phyloP scores from a whole-genome alignment of 2,329 filamentous ascomycete species.

The Cladosporium sp. region DNA sequence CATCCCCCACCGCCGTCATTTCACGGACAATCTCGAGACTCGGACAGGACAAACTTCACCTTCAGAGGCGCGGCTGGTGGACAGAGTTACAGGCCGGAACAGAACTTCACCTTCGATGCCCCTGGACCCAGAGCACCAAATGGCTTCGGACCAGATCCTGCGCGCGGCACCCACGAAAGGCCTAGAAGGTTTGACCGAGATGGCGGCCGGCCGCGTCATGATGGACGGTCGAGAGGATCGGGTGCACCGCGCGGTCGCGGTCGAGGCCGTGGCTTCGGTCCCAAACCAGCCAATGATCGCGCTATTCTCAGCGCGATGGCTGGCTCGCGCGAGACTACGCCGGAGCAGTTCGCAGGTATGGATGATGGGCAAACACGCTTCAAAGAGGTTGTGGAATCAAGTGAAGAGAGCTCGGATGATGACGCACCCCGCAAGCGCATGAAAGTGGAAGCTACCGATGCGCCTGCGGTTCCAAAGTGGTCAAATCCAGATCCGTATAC shows the following conservation, averaged over 20 bases:
- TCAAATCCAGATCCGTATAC: slow-evolving; percentile 96
- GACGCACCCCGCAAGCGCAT: slow-evolving; percentile 29
- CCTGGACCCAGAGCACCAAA: slow-evolving; percentile 6
- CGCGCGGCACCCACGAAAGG: background rate
- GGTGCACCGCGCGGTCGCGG: slow-evolving; percentile 5
- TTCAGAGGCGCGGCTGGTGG: slow-evolving; percentile 11
- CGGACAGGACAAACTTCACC: background rate
- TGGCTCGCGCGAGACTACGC: slow-evolving; percentile 35
- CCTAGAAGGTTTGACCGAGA: slow-evolving; percentile 6
- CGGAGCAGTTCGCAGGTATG: slow-evolving; percentile 45
- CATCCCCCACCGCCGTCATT: background rate
- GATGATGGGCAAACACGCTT: slow-evolving; percentile 39
- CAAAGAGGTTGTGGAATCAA: slow-evolving; percentile 39
- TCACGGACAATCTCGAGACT: background rate
- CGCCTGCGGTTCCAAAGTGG: slow-evolving; percentile 63
- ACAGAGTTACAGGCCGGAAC: slow-evolving; percentile 7
- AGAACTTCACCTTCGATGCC: slow-evolving; percentile 11
- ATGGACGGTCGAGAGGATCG: background rate
- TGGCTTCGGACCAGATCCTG: slow-evolving; percentile 3
- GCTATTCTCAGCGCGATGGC: slow-evolving; percentile 37
- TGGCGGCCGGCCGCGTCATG: background rate
- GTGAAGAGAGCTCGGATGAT: slow-evolving; percentile 34
- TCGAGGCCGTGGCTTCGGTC: slow-evolving; percentile 17
- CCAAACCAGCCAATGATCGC: slow-evolving; percentile 39
- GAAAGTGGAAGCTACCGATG: slow-evolving; percentile 18